phyloP scores from a whole-genome alignment of 1,284 basidiomycete genomes.

The Porogramme epimiltina region DNA sequence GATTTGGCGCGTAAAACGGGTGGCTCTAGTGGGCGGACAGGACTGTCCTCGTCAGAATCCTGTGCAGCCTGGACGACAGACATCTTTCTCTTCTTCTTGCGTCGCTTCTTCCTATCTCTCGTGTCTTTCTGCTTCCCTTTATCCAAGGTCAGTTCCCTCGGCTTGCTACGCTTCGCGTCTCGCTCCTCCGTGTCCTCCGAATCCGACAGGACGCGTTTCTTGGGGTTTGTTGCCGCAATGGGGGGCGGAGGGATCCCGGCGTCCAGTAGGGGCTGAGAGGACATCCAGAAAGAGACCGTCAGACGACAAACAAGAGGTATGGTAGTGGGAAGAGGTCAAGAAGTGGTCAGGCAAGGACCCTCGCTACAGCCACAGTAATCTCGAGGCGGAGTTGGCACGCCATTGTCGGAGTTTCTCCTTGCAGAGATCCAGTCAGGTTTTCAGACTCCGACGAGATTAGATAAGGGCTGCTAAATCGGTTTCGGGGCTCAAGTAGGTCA shows the following conservation, averaged over 20 bases:
- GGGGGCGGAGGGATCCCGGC: too few species aligned
- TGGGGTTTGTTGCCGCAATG: not conserved
- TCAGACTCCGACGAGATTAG: not conserved
- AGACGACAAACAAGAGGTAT: too few species aligned
- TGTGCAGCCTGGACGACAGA: constrained; percentile 18
- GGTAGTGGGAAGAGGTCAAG: not conserved
- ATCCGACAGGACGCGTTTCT: constrained; percentile 20
- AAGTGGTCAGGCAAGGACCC: not conserved
- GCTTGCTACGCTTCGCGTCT: constrained; percentile 12
- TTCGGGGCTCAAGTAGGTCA: too few species aligned
- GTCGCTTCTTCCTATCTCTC: constrained; percentile 29
- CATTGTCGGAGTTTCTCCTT: too few species aligned
- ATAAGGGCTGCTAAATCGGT: not conserved
- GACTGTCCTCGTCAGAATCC: constrained; percentile 3
- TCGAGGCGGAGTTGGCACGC: not conserved
- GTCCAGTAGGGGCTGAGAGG: too few species aligned
- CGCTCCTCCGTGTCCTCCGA: constrained; percentile 24
- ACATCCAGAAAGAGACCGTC: too few species aligned
- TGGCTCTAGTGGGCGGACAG: not conserved
- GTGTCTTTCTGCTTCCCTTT: constrained; percentile 13
- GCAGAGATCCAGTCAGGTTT: too few species aligned
- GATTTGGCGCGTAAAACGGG: constrained; percentile 10
- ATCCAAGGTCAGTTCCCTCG: not conserved
- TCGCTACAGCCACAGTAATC: not conserved
- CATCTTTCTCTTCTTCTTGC: constrained; percentile 30